A percentile compares a stretch with the other conserved stretches of the same genome.
phyloP scores from a whole-genome alignment of 2,329 filamentous ascomycete genomes.

The Exophiala xenobiotica region DNA sequence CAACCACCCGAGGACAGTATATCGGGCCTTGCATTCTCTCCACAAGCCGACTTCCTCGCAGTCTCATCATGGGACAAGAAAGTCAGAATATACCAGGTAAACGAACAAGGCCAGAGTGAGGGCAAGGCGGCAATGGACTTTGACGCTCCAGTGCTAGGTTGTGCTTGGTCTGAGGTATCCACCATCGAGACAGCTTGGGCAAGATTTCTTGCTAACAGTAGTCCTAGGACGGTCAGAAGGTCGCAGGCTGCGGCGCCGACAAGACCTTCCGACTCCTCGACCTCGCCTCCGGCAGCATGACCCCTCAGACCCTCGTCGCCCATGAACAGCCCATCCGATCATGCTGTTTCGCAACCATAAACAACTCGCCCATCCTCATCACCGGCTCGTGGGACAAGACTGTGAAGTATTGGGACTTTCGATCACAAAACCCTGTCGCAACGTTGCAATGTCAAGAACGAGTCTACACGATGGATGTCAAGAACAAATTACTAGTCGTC shows the following conservation, averaged over 20 bases:
- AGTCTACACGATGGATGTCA: slow-evolving; percentile 85
- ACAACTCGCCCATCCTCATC: slow-evolving; percentile 75
- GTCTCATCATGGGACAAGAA: slow-evolving; percentile 97
- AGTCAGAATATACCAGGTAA: slow-evolving; percentile 93
- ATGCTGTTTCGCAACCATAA: slow-evolving; percentile 72
- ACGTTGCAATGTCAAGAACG: slow-evolving; percentile 52
- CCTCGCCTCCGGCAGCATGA: slow-evolving; percentile 58
- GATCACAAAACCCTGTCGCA: slow-evolving; percentile 48
- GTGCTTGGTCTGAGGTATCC: slow-evolving; percentile 86
- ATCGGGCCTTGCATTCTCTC: slow-evolving; percentile 81
- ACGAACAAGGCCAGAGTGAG: slow-evolving; percentile 71
- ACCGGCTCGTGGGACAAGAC: slow-evolving; percentile 70
- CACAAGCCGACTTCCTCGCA: slow-evolving; percentile 75
- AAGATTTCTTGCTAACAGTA: slow-evolving; percentile 15
- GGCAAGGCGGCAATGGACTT: slow-evolving; percentile 85
- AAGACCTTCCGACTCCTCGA: slow-evolving; percentile 89
- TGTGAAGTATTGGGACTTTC: slow-evolving; percentile 58
- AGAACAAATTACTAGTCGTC: slow-evolving; percentile 82
- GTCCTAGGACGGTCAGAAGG: slow-evolving; percentile 78
- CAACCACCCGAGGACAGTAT: slow-evolving; percentile 85
- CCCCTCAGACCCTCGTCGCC: slow-evolving; percentile 63
- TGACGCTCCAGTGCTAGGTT: slow-evolving; percentile 77
- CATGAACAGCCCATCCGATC: slow-evolving; percentile 77
- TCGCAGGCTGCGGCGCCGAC: slow-evolving; percentile 85
- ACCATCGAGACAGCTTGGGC: slow-evolving; percentile 31